Base-by-base conservation (phyloP, 73 alveolate species). In the Paramecium biaurelia region DNA sequence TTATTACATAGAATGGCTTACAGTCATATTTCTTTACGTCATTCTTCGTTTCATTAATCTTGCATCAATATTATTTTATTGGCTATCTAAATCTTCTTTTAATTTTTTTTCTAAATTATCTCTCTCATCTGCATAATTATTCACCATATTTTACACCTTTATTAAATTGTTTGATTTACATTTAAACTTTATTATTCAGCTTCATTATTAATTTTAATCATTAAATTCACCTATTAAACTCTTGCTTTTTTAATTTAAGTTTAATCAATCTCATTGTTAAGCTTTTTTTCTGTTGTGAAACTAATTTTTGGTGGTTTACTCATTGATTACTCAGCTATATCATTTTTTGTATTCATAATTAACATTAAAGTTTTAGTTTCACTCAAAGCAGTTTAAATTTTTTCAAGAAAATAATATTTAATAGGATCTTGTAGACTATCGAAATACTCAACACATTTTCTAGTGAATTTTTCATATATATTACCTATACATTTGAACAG, bases 401-500 rank as follows among this genome's bases (percentile, higher is more conserved):
- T 79, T 18, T 79, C 90, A 1, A 79, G 7, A 42, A 79, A 79
- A 34, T 79, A 79, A 43, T 79, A 79, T 79, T 79, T 79, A 2
- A 79, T 47, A 10, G 90, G 90, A 15, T 79, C 74, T 41, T 41
- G 35, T 43, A 79, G 12, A 20, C 49, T 38, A 79, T 79, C 90
- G 14, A 42, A 79, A 45, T 43, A 45, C 24, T 79, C 90, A 23
- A 79, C 90, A 47, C 90, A 79, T 79, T 79, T 41, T 23, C 87
- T 41, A 34, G 5, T 38, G 20, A 58, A 24, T 58, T 15, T 63
- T 30, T 12, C 10, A 30, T 32, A 63, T 9, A 14, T 5, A 23
- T 32, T 63, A 63, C 84, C 59, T 35, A 72, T 72, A 72, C 86
- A 72, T 72, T 72, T 32, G 45, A 8, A 72, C 63, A 5, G 58